A percentile compares a stretch with the other conserved stretches of the same genome.
phyloP scores from a whole-genome alignment of 192 early-diverging fungal genomes.

The Coemansia sp. region DNA sequence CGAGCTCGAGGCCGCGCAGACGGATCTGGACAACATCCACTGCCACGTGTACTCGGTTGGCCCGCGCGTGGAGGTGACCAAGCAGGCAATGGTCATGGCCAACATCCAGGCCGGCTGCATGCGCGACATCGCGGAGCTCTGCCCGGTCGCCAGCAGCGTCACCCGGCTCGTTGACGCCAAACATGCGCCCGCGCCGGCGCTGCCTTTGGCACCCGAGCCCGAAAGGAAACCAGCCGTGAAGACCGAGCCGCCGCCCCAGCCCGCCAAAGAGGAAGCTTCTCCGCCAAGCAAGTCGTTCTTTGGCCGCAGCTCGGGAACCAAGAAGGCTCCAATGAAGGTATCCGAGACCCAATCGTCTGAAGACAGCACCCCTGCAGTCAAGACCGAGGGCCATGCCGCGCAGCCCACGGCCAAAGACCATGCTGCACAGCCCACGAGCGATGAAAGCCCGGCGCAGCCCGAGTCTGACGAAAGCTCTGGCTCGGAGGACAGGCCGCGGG shows the following conservation, averaged over 20 bases:
- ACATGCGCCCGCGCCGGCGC: background rate
- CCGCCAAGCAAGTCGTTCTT: slow-evolving; percentile 30
- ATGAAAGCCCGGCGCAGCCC: background rate
- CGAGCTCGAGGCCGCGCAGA: slow-evolving; percentile 14
- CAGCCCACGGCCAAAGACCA: background rate
- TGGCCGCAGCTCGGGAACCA: slow-evolving; percentile 14
- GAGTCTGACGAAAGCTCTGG: background rate
- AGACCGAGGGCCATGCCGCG: background rate
- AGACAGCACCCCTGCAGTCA: background rate
- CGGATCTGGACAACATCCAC: slow-evolving; percentile 10
- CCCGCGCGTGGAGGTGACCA: slow-evolving; percentile 2
- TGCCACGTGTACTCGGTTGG: slow-evolving; percentile 41
- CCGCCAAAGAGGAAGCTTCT: background rate
- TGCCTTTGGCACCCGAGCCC: background rate
- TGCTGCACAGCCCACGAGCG: background rate
- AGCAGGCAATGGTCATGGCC: slow-evolving; percentile 19
- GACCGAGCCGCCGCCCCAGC: background rate
- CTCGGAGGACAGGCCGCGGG: slow-evolving; percentile 6
- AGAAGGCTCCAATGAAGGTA: slow-evolving; percentile 1
- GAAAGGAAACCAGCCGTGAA: background rate
- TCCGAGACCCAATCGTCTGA: background rate
- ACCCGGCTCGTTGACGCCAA: background rate
- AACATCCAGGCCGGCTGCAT: slow-evolving; percentile 29
- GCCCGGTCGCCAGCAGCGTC: slow-evolving; percentile 33
- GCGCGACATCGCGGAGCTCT: slow-evolving; percentile 26